Base-by-base conservation (phyloP, 441 rosid species). In the Breynia disticha region DNA sequence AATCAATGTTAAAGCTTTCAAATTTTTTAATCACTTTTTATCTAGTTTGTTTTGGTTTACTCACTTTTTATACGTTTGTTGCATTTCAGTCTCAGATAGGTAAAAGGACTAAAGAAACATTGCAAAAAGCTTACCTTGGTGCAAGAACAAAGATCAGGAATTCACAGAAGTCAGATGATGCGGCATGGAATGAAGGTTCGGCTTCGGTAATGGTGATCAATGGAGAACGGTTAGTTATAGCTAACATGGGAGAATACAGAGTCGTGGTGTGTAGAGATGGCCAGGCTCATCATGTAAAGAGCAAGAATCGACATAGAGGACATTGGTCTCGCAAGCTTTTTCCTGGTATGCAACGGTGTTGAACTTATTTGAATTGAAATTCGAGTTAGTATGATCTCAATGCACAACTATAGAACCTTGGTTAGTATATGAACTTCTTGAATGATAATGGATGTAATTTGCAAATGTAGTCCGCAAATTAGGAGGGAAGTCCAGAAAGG, bases 191-290 rank as follows among this genome's bases (percentile, higher is more conserved):
- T 61, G 64, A 67, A 15, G 61, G 87, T 47, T 77, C 86, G 35
- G 91, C 83, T 7, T 71, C 77, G 15, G 85, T 72, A 16, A 55
- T 73, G 72, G 79, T 88, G 57, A 70, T 85, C 65, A 83, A 83
- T 56, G 87, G 95, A 42, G 87, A 76, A 59, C 79, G 72, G 76
- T 77, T 88, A 39, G 81, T 75, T 17, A 67, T 74, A 46, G 89
- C 89, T 32, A 75, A 73, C 73, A 75, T 85, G 56, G 89, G 91
- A 14, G 79, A 67, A 59, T 72, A 83, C 18, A 70, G 69, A 72
- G 84, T 73, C 50, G 84, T 88, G 19, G 62, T 85, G 11, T 85
- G 91, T 18, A 74, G 68, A 72, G 75, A 76, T 37, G 91, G 95
- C 3, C 66, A 76, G 56, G 95, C 91, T 68, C 58, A 76, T 78